phyloP scores from a whole-genome alignment of 257 asterid genomes.

The Rhazya stricta region DNA sequence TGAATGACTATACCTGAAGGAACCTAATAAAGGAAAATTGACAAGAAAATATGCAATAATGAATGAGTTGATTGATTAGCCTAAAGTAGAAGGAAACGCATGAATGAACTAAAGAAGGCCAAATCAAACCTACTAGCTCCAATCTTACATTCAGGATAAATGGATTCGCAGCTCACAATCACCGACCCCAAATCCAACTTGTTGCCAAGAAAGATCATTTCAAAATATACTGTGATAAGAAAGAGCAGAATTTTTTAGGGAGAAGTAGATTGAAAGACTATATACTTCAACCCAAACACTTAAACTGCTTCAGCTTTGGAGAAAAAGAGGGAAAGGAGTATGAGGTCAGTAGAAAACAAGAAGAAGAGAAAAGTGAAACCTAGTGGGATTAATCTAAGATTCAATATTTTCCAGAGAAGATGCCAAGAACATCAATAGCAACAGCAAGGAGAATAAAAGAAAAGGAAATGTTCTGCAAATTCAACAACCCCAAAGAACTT shows the following conservation, averaged over 20 bases:
- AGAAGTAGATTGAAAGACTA: constrained; percentile 1
- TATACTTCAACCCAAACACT: background rate
- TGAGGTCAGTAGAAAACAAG: background rate
- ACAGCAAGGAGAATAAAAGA: background rate
- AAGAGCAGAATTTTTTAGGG: background rate
- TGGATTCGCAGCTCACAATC: constrained; percentile 17
- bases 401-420: constrained; percentile 25
- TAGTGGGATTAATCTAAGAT: constrained; percentile 33
- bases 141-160: constrained; percentile 8
- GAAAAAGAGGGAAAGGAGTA: background rate
- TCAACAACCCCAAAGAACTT: background rate
- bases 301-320: background rate
- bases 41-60: constrained; percentile 10
- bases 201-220: constrained; percentile 12
- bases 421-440: constrained; percentile 7
- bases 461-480: background rate
- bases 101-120: background rate
- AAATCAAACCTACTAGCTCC: constrained; percentile 23
- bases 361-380: background rate
- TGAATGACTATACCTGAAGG: constrained; percentile 29
- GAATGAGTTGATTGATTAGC: constrained; percentile 5
- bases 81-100: constrained; percentile 4
- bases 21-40: constrained; percentile 7
- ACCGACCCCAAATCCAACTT: constrained; percentile 28
- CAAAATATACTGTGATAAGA: background rate